Evolutionary conservation across 1,284 basidiomycete genomes (phyloP), one percentile per base, ranked within the genome.

Genomic region (Marasmius sp.): DNA sequence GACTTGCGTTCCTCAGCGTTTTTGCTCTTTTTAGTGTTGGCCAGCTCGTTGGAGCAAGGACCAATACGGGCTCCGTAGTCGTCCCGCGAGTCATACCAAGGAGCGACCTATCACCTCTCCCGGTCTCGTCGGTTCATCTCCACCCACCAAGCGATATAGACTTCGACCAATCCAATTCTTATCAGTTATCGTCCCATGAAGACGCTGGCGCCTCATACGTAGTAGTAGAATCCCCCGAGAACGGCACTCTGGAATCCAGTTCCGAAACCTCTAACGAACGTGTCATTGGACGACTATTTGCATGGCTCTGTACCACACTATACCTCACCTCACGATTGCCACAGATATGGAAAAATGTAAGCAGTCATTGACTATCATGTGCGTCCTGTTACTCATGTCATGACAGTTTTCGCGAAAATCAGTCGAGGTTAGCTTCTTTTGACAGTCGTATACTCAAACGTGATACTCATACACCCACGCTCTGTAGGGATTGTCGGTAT

Each of bases 311-410:
- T 72, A 94, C 95, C 1, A 93, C 88, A 0, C 78, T 97, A 20
- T 98, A 98, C 75, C 78, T 98, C 33, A 97, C 95, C 6, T 94
- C 92, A 3, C 86, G 95, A 57, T 77, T 97, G 69, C 95, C 95
- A 34, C 95, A 97, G 74, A 97, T 98, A 66, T 97, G 95, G 95
- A 96, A 95, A 76, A 97, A 97, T 70, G 94, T 96, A 72, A 75
- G 93, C 87, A 7, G n/a, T 61, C 10, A 14, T 53, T 47, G 38
- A 61, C n/a, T 45, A 4, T 53, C 59, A 27, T 58, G 38, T 22
- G 38, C 57, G 36, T 54, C n/a, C 34, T 45, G 41, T 61, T 48
- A 61, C 61, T 61, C 36, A 56, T 18, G 56, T 45, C 43, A 34
- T 16, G 45, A 12, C 68, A 97, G 94, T 97, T 87, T 72, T 86